phyloP scores from a whole-genome alignment of 2,329 filamentous ascomycete species.

The Verticillium zaregamsianum region DNA sequence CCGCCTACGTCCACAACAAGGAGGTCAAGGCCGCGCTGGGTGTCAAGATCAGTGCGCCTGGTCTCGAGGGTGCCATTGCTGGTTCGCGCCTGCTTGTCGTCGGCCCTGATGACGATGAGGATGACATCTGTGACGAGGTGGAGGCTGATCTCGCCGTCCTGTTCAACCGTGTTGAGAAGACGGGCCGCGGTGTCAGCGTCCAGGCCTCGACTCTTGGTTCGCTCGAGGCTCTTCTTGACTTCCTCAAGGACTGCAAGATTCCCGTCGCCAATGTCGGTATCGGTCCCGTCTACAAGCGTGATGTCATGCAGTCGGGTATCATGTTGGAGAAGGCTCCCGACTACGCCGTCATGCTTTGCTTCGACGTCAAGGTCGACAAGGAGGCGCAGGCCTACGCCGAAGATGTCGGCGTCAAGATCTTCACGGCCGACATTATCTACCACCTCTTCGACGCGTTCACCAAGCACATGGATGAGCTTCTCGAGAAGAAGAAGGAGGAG shows the following conservation, averaged over 20 bases:
- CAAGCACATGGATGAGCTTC: slow-evolving; percentile 83
- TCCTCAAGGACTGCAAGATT: slow-evolving; percentile 93
- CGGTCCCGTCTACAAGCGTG: slow-evolving; percentile 95
- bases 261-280: slow-evolving; percentile 97
- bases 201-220: slow-evolving; percentile 97
- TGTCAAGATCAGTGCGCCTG: slow-evolving; percentile 97
- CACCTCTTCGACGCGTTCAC: slow-evolving; percentile 97
- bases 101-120: slow-evolving; percentile 92
- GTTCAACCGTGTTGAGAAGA: slow-evolving; percentile 86
- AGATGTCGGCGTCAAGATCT: slow-evolving; percentile 93
- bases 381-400: slow-evolving; percentile 89
- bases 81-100: slow-evolving; percentile 93
- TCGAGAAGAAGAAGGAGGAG: slow-evolving; percentile 93
- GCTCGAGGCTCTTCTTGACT: slow-evolving; percentile 91
- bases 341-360: slow-evolving; percentile 98
- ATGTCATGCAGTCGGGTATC: slow-evolving; percentile 90
- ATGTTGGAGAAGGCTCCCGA: slow-evolving; percentile 97
- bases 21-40: slow-evolving; percentile 96
- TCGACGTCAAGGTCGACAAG: slow-evolving; percentile 99
- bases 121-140: slow-evolving; percentile 93
- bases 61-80: slow-evolving; percentile 92
- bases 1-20: slow-evolving; percentile 97
- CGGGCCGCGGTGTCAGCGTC: slow-evolving; percentile 90
- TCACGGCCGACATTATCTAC: slow-evolving; percentile 98
- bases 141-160: slow-evolving; percentile 91